These are phyloP conservation scores for Brassica balearica DNA, from an alignment of 441 rosid species.

Conservation along the genomic window DNA sequence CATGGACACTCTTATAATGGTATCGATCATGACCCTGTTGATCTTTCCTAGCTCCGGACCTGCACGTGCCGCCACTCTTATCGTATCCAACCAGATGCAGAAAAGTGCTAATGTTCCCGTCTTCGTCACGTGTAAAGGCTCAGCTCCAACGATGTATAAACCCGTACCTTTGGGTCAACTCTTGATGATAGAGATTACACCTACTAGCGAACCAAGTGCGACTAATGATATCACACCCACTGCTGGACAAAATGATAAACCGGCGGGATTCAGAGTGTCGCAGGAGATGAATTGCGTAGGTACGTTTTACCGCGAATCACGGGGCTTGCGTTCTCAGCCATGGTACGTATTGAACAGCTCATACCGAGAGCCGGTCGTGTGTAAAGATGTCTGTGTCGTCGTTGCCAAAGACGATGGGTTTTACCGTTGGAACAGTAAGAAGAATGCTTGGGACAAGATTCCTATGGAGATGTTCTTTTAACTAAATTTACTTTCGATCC, in stretches of 20 bases:
- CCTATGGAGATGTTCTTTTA: neutral
- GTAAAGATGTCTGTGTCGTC: neutral
- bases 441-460: neutral
- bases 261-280: neutral
- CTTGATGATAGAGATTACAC: neutral
- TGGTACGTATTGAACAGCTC: constrained; percentile 16
- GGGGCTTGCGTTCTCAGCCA: neutral
- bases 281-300: neutral
- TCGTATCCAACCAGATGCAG: constrained; percentile 16
- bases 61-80: constrained; percentile 9
- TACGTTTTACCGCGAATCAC: neutral
- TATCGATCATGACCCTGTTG: constrained; percentile 7
- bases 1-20: neutral
- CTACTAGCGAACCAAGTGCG: neutral
- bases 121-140: neutral
- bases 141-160: neutral
- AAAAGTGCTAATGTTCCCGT: constrained; percentile 17
- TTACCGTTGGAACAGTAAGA: constrained; percentile 19
- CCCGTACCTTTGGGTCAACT: constrained; percentile 10
- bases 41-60: neutral
- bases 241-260: neutral
- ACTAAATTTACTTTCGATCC: neutral
- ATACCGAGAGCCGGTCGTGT: neutral
- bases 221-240: neutral
- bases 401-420: constrained; percentile 15